Base-by-base conservation (phyloP, 2,329 filamentous ascomycete genomes). In the Atkinsonella texensis region DNA sequence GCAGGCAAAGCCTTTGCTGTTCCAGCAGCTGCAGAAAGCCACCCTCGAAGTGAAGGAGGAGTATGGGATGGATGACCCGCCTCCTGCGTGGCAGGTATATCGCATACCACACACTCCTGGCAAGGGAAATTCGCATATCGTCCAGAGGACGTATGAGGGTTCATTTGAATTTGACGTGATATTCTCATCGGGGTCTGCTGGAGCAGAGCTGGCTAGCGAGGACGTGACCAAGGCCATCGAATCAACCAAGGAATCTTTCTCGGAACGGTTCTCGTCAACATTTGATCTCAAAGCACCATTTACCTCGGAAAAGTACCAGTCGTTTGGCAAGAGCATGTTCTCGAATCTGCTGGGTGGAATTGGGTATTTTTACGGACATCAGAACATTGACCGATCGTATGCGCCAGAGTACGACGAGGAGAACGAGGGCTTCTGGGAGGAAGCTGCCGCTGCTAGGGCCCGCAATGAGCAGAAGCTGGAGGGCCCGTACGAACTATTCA, bases 381-480 rank as follows among this genome's bases (percentile, higher is more conserved):
- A 89, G 35, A 71, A 96, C 20, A 87, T 95, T 49, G 93, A 98
- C 64, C 84, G 89, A 39, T 95, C 90, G 0, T 87, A 91, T 62
- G 88, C 89, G n/a, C 73, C 84, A 10, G 91, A 95, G 61, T 97
- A 97, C 59, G 89, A 95, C 11, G 93, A 98, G 70, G 89, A 94
- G 57, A 87, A 89, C 53, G 93, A 97, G 68, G 86, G 87, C 0
- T 97, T 97, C 70, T 96, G 91, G 90, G 84, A 93, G 63, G 90
- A 94, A 58, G 82, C 93, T 17, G 89, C 85, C 2, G 84, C 85
- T 61, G 91, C 90, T 4, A 79, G 89, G 53, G 77, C 74, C 23
- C 80, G 82, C 53, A 83, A 80, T 51, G 70, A 80, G 56, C 83
- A 89, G 57, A 74, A 81, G 54, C 69, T 84, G 0, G 89, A 94